These are phyloP conservation scores for Zymoseptoria pseudotritici DNA, from an alignment of 2,329 filamentous ascomycete genomes.

Conservation along the genomic window DNA sequence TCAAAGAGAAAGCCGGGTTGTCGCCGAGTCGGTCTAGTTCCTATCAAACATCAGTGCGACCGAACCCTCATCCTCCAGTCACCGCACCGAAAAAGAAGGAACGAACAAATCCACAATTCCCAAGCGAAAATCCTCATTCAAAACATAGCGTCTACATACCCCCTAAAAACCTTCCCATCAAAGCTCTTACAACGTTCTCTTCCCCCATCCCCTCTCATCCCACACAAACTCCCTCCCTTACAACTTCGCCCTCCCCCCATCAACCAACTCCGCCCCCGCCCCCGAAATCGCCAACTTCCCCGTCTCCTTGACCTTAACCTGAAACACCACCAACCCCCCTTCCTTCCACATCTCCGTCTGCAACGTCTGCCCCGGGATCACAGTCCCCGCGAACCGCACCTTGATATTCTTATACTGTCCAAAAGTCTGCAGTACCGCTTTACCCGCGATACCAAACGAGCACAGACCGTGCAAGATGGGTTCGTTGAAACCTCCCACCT, in stretches of 20 bases:
- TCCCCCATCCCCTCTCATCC: too few relatives aligned
- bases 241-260: conserved; percentile 44
- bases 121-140: too few relatives aligned
- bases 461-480: conserved; percentile 97
- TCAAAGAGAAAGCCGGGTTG: too few relatives aligned
- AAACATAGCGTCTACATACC: too few relatives aligned
- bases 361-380: conserved; percentile 81
- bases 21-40: too few relatives aligned
- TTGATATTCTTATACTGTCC: conserved; percentile 86
- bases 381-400: conserved; percentile 80
- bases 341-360: conserved; percentile 94
- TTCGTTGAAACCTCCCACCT: conserved; percentile 87
- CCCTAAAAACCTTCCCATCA: too few relatives aligned
- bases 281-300: conserved; percentile 80
- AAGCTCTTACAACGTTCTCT: too few relatives aligned
- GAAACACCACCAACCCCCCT: conserved; percentile 70
- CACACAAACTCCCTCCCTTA: conserved; percentile 20
- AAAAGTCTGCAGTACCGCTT: conserved; percentile 79
- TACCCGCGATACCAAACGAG: conserved; percentile 84
- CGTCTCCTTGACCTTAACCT: conserved; percentile 84
- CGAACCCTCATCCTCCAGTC: too few relatives aligned
- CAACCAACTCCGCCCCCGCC: conserved; percentile 67
- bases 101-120: too few relatives aligned
- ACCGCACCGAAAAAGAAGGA: too few relatives aligned
- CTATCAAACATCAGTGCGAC: too few relatives aligned